phyloP scores from a whole-genome alignment of 2,329 filamentous ascomycete genomes.

The Phialocephala subalpina region DNA sequence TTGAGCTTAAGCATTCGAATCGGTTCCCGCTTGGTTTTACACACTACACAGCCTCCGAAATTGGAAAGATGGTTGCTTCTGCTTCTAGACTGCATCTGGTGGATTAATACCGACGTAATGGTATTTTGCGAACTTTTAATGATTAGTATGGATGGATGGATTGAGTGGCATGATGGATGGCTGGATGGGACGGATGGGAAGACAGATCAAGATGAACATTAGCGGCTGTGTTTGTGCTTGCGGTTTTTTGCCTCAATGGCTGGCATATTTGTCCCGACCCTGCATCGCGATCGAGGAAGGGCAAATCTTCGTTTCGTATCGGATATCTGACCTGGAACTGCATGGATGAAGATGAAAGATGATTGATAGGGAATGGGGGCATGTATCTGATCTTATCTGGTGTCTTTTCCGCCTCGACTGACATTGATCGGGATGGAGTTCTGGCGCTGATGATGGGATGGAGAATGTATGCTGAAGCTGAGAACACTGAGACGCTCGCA shows the following conservation, averaged over 20 bases:
- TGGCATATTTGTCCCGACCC: conserved; percentile 30
- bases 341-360: conserved; percentile 23
- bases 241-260: conserved; percentile 22
- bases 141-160: conserved; percentile 32
- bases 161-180: conserved; percentile 22
- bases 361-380: conserved; percentile 21
- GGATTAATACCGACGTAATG: conserved; percentile 25
- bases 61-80: conserved; percentile 37
- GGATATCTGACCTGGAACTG: conserved; percentile 9
- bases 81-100: conserved; percentile 25
- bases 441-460: neutral
- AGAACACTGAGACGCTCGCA: conserved; percentile 11
- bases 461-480: neutral
- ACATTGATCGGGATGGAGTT: conserved; percentile 2
- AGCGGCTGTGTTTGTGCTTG: conserved; percentile 23
- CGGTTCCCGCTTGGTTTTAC: conserved; percentile 30
- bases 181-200: conserved; percentile 17
- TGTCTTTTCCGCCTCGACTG: neutral
- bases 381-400: conserved; percentile 13
- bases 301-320: conserved; percentile 32
- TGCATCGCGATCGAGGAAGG: conserved; percentile 19
- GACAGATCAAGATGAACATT: conserved; percentile 7
- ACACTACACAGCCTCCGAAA: conserved; percentile 26
- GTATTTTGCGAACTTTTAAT: conserved; percentile 29
- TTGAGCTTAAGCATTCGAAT: conserved; percentile 26